Conservation (phyloP, 1,284 basidiomycete genomes). For the Rhodotorula sp. region DNA sequence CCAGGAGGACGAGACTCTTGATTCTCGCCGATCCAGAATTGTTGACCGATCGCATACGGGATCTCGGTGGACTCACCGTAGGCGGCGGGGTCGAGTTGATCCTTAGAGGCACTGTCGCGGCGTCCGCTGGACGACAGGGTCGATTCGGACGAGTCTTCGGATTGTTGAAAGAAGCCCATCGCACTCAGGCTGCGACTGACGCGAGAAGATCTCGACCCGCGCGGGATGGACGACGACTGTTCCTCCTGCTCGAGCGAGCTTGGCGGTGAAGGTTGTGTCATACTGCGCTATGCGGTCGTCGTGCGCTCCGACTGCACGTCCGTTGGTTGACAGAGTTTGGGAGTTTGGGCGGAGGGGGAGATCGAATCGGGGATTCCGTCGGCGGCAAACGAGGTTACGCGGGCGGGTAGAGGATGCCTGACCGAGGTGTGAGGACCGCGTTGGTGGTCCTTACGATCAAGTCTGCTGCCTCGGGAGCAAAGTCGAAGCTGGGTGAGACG, state of each 20-base stretch:
- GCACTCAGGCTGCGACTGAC: constrained; percentile 9
- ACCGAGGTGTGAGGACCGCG: background rate
- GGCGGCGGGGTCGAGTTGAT: constrained; percentile 25
- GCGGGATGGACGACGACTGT: constrained; percentile 4
- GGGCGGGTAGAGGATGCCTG: background rate
- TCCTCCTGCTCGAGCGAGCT: constrained; percentile 19
- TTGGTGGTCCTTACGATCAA: no score
- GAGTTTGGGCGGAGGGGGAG: background rate
- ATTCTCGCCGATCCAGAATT: background rate
- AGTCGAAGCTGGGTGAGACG: no score
- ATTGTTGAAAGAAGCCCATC: constrained; percentile 18
- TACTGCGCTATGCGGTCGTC: background rate
- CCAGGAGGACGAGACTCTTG: background rate
- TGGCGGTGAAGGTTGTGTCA: constrained; percentile 6
- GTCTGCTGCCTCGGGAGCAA: no score
- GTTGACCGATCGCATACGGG: no score
- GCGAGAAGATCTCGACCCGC: constrained; percentile 8
- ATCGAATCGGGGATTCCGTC: background rate
- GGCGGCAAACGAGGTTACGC: no score
- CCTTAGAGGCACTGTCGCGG: constrained; percentile 19
- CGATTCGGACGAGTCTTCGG: constrained; percentile 17
- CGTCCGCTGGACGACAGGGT: constrained; percentile 12
- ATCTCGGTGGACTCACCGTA: constrained; percentile 13
- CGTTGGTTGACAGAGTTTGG: background rate
- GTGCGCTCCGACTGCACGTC: background rate